Conservation (phyloP, 2,329 filamentous ascomycete species). For the Cadophora sp. region DNA sequence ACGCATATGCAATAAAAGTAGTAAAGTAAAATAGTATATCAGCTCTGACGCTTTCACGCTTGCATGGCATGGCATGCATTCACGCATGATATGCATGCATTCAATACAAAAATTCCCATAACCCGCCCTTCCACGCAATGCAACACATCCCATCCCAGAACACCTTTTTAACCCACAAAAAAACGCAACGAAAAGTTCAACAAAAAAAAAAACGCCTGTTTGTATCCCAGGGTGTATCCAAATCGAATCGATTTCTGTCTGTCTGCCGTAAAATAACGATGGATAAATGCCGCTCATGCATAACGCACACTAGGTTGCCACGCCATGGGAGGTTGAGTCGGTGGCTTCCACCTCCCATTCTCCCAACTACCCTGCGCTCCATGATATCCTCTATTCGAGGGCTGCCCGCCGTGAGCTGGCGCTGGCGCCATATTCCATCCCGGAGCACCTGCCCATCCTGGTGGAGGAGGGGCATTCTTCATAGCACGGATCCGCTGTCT, state of each 20-base stretch:
- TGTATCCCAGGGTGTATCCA: slow-evolving; percentile 4
- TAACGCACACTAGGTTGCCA: slow-evolving; percentile 34
- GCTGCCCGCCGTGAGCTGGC: not conserved
- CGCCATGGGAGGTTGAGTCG: slow-evolving; percentile 20
- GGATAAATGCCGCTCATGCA: slow-evolving; percentile 25
- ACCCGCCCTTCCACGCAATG: not conserved
- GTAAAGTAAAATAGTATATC: too few relatives aligned
- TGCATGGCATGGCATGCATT: too few relatives aligned
- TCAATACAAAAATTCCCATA: too few relatives aligned
- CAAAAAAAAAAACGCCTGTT: slow-evolving; percentile 16
- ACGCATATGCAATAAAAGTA: too few relatives aligned
- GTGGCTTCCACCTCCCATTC: slow-evolving; percentile 31
- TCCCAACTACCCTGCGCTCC: slow-evolving; percentile 25
- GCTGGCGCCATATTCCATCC: slow-evolving; percentile 22
- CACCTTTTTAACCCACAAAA: slow-evolving; percentile 3
- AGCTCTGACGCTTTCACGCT: too few relatives aligned
- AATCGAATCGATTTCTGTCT: too few relatives aligned
- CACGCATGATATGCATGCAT: too few relatives aligned
- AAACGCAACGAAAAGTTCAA: slow-evolving; percentile 4
- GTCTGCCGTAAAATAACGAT: too few relatives aligned
- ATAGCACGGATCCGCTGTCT: slow-evolving; percentile 25
- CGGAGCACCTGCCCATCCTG: slow-evolving; percentile 24
- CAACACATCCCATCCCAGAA: not conserved
- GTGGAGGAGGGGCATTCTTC: slow-evolving; percentile 28
- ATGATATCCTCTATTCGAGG: not conserved